Evolutionary conservation across 495 filamentous ascomycete species (phyloP).

Genomic region (Lasiosphaeriaceae sp.): DNA sequence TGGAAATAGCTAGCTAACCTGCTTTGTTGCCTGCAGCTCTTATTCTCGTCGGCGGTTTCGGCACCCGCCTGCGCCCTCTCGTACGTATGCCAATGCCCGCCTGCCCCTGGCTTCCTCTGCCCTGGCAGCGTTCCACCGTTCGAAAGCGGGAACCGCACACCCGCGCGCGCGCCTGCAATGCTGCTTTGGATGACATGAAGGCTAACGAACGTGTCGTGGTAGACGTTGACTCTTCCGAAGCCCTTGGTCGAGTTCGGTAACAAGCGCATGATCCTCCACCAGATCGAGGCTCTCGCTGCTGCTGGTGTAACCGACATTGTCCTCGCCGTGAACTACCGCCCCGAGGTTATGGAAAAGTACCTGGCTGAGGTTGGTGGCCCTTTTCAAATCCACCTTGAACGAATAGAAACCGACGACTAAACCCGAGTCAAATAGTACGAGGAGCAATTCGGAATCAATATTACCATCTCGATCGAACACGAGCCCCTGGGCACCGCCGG

Average conservation of each 20-base stretch:
- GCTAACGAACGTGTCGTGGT: slow-evolving; percentile 9
- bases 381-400: neutral
- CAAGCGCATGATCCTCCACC: slow-evolving; percentile 98
- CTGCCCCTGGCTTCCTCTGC: slow-evolving; percentile 17
- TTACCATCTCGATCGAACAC: slow-evolving; percentile 93
- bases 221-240: slow-evolving; percentile 97
- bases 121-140: neutral
- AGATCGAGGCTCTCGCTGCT: slow-evolving; percentile 90
- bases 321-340: slow-evolving; percentile 96
- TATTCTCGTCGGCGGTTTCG: slow-evolving; percentile 99
- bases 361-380: slow-evolving; percentile 43
- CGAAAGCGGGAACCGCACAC: neutral
- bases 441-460: slow-evolving; percentile 83
- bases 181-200: neutral
- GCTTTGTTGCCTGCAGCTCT: slow-evolving; percentile 59
- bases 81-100: slow-evolving; percentile 66
- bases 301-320: slow-evolving; percentile 98
- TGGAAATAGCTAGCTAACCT: slow-evolving; percentile 26
- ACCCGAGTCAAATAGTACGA: slow-evolving; percentile 62
- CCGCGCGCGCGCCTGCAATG: neutral
- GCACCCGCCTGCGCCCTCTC: slow-evolving; percentile 94
- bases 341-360: slow-evolving; percentile 83
- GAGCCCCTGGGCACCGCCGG: slow-evolving; percentile 96
- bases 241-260: slow-evolving; percentile 98
- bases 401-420: slow-evolving; percentile 4